A percentile compares a stretch with the other conserved stretches of the same genome.
Conservation (phyloP, 164 flowering plant species). For the Malania oleifera region DNA sequence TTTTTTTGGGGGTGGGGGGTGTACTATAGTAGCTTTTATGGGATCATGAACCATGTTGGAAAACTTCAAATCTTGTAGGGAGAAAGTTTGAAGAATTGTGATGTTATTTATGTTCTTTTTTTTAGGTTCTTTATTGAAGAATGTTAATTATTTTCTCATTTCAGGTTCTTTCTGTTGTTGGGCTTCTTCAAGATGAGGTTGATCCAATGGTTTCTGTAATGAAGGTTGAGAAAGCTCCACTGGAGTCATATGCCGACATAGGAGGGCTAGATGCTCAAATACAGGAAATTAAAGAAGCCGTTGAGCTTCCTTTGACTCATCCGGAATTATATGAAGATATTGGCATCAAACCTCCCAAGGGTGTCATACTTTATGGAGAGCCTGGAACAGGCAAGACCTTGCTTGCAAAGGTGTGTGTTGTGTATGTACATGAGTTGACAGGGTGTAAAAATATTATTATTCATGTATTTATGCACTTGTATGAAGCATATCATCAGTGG, state of each 20-base stretch:
- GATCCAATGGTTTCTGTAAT: constrained; percentile 86
- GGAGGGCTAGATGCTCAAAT: constrained; percentile 89
- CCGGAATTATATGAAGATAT: constrained; percentile 86
- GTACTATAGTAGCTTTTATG: no score
- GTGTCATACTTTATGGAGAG: constrained; percentile 82
- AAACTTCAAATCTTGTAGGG: no score
- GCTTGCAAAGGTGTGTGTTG: constrained; percentile 75
- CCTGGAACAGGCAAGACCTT: constrained; percentile 92
- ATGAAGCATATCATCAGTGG: no score
- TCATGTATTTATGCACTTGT: no score
- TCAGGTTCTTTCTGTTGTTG: constrained; percentile 81
- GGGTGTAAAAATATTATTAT: no score
- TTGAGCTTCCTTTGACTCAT: constrained; percentile 82
- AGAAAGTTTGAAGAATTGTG: no score
- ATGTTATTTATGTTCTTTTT: no score
- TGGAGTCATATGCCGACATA: constrained; percentile 81
- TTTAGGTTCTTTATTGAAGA: no score
- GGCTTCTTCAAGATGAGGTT: constrained; percentile 83
- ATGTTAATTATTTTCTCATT: not conserved
- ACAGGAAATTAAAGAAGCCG: constrained; percentile 88
- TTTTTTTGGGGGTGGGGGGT: no score
- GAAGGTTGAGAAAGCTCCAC: constrained; percentile 85
- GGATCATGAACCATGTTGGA: no score
- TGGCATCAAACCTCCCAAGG: constrained; percentile 88
- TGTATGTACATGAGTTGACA: no score